Base-by-base conservation (phyloP, 1,284 basidiomycete species). In the Cystobasidiaceae sp. region DNA sequence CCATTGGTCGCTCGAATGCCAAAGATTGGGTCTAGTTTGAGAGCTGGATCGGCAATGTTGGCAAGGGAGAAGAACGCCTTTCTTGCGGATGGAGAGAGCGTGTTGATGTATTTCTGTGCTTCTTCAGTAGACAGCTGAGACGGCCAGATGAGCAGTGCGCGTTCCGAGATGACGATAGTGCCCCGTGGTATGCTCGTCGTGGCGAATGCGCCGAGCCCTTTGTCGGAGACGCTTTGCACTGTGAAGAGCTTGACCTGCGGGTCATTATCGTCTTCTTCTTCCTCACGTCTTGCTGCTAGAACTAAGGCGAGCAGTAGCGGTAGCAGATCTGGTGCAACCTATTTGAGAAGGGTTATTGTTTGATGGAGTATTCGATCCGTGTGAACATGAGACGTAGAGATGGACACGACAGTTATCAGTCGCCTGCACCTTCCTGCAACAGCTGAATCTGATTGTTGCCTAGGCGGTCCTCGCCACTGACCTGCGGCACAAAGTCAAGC, bases 1-100 rank as follows among this genome's bases (percentile, higher is more conserved):
- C 69, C 73, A 34, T 74, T 74, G 11, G 71, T 71, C 9, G 70
- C 71, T 9, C 72, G 33, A 5, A 71, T 60, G 4, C 66, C 71
- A 4, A 69, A 41, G 11, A 72, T 55, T 21, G 68, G 67, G 54
- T 71, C 68, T 21, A 70, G 45, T 15, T 58, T 19, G 17, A 55
- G 28, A 8, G 61, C 55, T 13, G 66, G 46, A 21, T 52, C 51
- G 25, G 51, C 51, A 27, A 45, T 58, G 3, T 69, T 69, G 0
- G 70, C 68, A 15, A 74, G 68, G 3, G 41, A 27, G 62, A 69
- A 67, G 48, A 66, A 74, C 9, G 67, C 67, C 21, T 56, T 46
- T 44, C 68, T 48, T 30, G 70, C 64, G 0, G 41, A 48, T 13
- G 34, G 50, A 7, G 19, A 43, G 45, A 74, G 37, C 21, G 25